Conservation (phyloP, 495 filamentous ascomycete genomes). For the Thozetella sp. region DNA sequence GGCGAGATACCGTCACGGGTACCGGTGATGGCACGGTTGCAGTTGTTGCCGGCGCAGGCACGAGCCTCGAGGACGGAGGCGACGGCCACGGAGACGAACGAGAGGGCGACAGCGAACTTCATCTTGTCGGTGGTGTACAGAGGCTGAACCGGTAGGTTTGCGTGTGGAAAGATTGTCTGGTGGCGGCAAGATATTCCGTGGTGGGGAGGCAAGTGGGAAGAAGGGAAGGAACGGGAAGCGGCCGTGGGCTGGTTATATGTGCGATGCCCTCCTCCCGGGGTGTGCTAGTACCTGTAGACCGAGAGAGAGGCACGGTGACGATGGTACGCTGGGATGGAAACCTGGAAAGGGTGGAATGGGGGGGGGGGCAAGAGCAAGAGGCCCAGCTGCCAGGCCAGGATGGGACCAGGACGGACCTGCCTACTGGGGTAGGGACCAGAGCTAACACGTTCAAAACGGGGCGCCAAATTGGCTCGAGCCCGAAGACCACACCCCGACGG, state of each 20-base stretch:
- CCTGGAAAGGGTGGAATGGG: too few relatives aligned
- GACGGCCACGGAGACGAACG: constrained; percentile 21
- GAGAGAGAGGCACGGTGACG: not conserved
- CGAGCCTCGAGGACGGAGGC: constrained; percentile 19
- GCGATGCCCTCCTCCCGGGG: not conserved
- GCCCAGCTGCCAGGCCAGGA: not conserved
- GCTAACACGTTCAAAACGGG: not conserved
- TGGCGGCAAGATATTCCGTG: not conserved
- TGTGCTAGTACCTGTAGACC: not conserved
- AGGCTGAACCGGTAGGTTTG: constrained; percentile 3
- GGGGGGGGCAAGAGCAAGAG: not conserved
- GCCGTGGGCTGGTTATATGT: not conserved
- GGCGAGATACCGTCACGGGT: constrained; percentile 25
- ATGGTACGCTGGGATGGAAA: not conserved
- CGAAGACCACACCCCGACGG: not conserved
- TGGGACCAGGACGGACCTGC: too few relatives aligned
- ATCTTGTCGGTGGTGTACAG: constrained; percentile 20
- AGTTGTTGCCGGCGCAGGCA: constrained; percentile 31
- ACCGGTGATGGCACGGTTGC: constrained; percentile 31
- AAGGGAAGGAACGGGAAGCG: not conserved
- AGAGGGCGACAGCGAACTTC: constrained; percentile 27
- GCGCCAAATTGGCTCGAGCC: not conserved
- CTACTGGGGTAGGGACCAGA: not conserved
- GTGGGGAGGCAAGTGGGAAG: not conserved
- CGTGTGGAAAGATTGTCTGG: not conserved